Conservation (phyloP, 1,284 basidiomycete genomes). For the Ustilago cynodontis region DNA sequence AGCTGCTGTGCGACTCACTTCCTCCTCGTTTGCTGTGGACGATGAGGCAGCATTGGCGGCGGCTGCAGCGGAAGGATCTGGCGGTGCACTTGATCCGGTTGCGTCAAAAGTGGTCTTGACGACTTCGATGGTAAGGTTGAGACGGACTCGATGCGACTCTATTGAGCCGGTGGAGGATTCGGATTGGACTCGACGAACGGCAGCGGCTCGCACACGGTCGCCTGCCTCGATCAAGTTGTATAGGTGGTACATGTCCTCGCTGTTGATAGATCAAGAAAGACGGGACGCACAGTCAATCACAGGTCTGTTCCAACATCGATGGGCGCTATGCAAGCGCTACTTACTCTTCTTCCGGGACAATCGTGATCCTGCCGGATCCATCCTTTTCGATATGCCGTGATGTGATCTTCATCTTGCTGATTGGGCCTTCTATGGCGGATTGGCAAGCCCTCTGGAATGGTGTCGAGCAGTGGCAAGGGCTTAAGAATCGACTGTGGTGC, state of each 20-base stretch:
- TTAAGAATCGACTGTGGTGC: neutral
- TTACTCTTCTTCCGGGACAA: slow-evolving; percentile 67
- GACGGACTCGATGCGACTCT: slow-evolving; percentile 86
- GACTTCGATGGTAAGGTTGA: slow-evolving; percentile 87
- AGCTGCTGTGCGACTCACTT: slow-evolving; percentile 40
- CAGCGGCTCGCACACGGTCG: slow-evolving; percentile 88
- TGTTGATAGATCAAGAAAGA: slow-evolving; percentile 6
- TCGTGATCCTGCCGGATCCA: slow-evolving; percentile 64
- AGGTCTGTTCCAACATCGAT: neutral
- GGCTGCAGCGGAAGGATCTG: slow-evolving; percentile 55
- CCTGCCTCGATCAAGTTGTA: slow-evolving; percentile 89
- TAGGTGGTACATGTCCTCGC: slow-evolving; percentile 99
- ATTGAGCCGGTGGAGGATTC: slow-evolving; percentile 92
- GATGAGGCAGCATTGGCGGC: slow-evolving; percentile 21
- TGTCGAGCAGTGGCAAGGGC: neutral
- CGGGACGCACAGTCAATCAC: neutral
- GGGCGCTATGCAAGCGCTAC: slow-evolving; percentile 16
- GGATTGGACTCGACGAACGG: slow-evolving; percentile 79
- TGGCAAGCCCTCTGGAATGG: too few species aligned
- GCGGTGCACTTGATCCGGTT: slow-evolving; percentile 56
- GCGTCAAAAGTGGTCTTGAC: slow-evolving; percentile 73
- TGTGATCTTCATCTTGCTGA: slow-evolving; percentile 63
- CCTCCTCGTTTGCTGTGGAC: slow-evolving; percentile 41
- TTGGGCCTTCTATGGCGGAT: neutral
- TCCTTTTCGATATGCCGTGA: slow-evolving; percentile 66